Conservation (phyloP, 495 filamentous ascomycete genomes). For the Trichocladium antarcticum region DNA sequence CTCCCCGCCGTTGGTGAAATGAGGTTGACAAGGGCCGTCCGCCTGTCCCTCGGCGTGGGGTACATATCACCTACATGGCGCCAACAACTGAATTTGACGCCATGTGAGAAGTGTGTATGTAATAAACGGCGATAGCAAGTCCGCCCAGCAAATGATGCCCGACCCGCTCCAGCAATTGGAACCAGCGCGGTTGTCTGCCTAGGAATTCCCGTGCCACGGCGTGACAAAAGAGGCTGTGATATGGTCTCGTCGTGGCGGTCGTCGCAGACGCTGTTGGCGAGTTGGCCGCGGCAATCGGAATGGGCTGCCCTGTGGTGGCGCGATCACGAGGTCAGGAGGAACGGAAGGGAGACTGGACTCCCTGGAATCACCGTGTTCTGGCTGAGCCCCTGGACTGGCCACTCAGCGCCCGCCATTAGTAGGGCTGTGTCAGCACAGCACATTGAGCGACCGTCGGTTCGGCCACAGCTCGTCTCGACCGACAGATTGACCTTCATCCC, state of each 20-base stretch:
- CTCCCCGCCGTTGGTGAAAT: constrained; percentile 2
- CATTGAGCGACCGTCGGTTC: constrained; percentile 19
- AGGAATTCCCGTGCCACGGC: not conserved
- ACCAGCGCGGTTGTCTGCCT: too few species aligned
- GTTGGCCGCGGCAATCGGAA: constrained; percentile 21
- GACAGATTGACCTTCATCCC: constrained; percentile 18
- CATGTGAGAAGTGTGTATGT: too few species aligned
- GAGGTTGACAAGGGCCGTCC: not conserved
- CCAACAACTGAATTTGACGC: too few species aligned
- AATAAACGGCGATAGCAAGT: too few species aligned
- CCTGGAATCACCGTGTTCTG: too few species aligned
- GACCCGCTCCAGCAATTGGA: too few species aligned
- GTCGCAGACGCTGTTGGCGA: not conserved
- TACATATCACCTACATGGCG: too few species aligned
- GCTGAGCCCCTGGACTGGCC: constrained; percentile 7
- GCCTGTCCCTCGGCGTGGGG: constrained; percentile 8
- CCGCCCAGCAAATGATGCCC: too few species aligned
- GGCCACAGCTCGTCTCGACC: constrained; percentile 15
- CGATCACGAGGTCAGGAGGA: constrained; percentile 24
- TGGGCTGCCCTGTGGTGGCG: constrained; percentile 9
- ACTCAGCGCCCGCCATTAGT: constrained; percentile 17
- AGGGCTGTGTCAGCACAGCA: constrained; percentile 24
- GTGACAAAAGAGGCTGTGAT: constrained; percentile 6
- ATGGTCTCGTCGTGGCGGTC: not conserved
- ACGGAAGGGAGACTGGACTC: too few species aligned